A percentile compares a stretch with the other conserved stretches of the same genome.
Conservation (phyloP, 2,329 filamentous ascomycete genomes). For the Colletotrichum tropicicola region DNA sequence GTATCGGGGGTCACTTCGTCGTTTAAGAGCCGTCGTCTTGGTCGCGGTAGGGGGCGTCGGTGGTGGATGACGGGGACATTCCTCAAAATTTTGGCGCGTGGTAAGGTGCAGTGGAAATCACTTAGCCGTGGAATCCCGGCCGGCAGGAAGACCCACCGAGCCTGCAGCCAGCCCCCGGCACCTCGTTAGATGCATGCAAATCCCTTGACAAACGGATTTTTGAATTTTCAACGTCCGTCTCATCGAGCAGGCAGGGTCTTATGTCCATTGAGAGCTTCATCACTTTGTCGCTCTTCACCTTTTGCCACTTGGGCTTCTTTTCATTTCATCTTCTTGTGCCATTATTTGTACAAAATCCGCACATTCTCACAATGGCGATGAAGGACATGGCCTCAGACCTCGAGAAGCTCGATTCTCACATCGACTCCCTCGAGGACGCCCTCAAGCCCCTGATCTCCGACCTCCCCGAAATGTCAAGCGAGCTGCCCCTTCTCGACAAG, state of each 20-base stretch:
- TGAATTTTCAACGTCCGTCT: conserved; percentile 26
- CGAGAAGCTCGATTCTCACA: conserved; percentile 77
- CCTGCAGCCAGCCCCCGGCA: background rate
- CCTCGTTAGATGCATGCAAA: conserved; percentile 27
- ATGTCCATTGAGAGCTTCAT: background rate
- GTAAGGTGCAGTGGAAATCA: background rate
- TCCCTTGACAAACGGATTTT: conserved; percentile 12
- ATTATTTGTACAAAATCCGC: background rate
- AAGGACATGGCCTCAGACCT: conserved; percentile 73
- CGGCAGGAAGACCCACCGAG: conserved; percentile 8
- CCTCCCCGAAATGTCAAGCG: conserved; percentile 75
- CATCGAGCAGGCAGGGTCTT: background rate
- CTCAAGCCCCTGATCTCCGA: conserved; percentile 77
- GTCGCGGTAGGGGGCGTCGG: conserved; percentile 25
- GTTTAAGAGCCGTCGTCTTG: conserved; percentile 30
- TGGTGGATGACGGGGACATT: conserved; percentile 27
- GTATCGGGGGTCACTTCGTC: background rate
- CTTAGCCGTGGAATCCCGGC: conserved; percentile 15
- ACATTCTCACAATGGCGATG: conserved; percentile 44
- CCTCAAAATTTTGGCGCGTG: conserved; percentile 23
- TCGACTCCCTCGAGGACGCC: conserved; percentile 80
- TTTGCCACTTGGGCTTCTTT: background rate
- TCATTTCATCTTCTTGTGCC: background rate
- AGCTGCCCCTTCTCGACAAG: conserved; percentile 91
- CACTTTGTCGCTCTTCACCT: background rate